Evolutionary conservation across 2,329 filamentous ascomycete species (phyloP).

Genomic region (Ophiostoma novo-ulmi): DNA sequence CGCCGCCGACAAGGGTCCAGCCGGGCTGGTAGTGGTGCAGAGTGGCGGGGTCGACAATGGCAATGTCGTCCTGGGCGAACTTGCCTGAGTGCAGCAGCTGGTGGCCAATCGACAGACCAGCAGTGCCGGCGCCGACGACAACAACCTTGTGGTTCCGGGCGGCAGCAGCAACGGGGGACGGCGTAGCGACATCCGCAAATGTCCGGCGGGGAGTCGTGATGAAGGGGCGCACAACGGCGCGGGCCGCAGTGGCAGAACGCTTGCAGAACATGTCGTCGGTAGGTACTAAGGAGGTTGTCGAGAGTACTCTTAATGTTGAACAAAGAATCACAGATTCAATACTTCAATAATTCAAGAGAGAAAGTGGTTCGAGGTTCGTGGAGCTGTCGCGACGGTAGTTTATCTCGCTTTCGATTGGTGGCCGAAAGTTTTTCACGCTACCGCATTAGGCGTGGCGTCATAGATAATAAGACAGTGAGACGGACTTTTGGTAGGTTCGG

Average conservation of each 20-base stretch:
- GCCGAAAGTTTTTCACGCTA: neutral
- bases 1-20: conserved; percentile 64
- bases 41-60: conserved; percentile 56
- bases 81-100: conserved; percentile 58
- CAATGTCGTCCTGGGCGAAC: conserved; percentile 56
- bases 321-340: neutral
- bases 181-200: neutral
- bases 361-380: neutral
- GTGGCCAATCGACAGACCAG: conserved; percentile 60
- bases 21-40: conserved; percentile 66
- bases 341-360: neutral
- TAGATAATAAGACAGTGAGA: neutral
- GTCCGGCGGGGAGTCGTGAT: neutral
- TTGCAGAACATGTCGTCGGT: conserved; percentile 13
- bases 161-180: conserved; percentile 1
- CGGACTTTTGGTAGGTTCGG: neutral
- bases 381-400: conserved; percentile 4
- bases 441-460: conserved; percentile 12
- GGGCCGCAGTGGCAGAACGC: conserved; percentile 10
- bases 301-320: neutral
- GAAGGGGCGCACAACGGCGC: conserved; percentile 12
- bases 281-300: neutral
- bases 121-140: conserved; percentile 48
- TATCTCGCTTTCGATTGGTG: neutral
- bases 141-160: conserved; percentile 24